Percentiles rank a stretch among this genome's conserved stretches.
Conservation (phyloP, 179 eudicot genomes). For the Corrigiola litoralis region DNA sequence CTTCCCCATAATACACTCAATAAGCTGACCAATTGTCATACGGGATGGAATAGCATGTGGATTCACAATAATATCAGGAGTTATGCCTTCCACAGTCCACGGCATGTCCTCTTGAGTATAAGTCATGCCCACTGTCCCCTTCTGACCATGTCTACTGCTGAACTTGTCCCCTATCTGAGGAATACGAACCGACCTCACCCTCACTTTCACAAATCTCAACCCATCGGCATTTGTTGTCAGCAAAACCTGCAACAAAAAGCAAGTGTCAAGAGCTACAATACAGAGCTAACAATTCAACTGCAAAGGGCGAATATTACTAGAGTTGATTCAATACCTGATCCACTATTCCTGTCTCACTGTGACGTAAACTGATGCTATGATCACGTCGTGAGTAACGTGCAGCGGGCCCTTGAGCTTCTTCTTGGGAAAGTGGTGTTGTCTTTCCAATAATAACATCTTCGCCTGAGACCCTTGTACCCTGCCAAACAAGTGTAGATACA, state of each 20-base stretch:
- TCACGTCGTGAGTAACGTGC: constrained; percentile 72
- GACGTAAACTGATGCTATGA: constrained; percentile 90
- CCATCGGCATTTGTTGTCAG: constrained; percentile 91
- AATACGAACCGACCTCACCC: constrained; percentile 83
- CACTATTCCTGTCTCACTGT: constrained; percentile 88
- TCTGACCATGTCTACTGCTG: constrained; percentile 91
- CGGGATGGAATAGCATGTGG: constrained; percentile 97
- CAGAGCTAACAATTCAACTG: background rate
- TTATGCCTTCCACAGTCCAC: constrained; percentile 85
- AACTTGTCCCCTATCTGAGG: constrained; percentile 96
- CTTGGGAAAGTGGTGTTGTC: constrained; percentile 74
- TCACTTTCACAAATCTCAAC: constrained; percentile 80
- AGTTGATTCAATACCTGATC: constrained; percentile 51
- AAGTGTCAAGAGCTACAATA: constrained; percentile 3
- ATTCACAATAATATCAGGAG: constrained; percentile 86
- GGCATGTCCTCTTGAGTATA: constrained; percentile 98
- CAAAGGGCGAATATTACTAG: background rate
- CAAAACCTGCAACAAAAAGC: constrained; percentile 43
- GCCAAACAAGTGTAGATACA: constrained; percentile 15
- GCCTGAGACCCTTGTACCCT: constrained; percentile 88
- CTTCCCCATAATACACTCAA: constrained; percentile 95
- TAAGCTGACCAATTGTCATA: constrained; percentile 95
- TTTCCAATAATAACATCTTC: constrained; percentile 95
- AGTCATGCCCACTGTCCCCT: constrained; percentile 93
- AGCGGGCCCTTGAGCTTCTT: constrained; percentile 73